Percentiles rank a stretch among this genome's conserved stretches.
Evolutionary conservation across 2,329 filamentous ascomycete genomes (phyloP).

Genomic region (Teratosphaeria nubilosa): DNA sequence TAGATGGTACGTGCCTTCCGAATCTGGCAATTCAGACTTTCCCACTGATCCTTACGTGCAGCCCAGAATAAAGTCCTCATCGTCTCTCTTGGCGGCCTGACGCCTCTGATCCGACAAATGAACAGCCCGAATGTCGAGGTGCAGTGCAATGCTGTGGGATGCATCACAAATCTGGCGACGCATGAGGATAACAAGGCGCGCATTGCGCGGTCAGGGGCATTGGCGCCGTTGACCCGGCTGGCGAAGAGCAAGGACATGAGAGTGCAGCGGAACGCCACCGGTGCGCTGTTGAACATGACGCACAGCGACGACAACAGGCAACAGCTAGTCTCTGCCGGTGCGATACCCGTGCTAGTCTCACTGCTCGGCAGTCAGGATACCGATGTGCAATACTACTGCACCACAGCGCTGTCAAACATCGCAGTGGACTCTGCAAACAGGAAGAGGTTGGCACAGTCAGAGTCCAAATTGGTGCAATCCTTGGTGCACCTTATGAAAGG

Average conservation of each 20-base stretch:
- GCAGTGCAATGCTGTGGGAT: conserved; percentile 97
- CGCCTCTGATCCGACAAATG: conserved; percentile 94
- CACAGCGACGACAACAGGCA: conserved; percentile 98
- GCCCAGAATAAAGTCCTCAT: conserved; percentile 98
- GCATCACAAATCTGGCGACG: conserved; percentile 95
- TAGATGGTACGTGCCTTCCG: conserved; percentile 69
- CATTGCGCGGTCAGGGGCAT: conserved; percentile 87
- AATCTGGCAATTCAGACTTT: conserved; percentile 81
- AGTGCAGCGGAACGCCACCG: conserved; percentile 93
- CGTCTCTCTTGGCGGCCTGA: conserved; percentile 80
- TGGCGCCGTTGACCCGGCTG: conserved; percentile 79
- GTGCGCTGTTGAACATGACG: conserved; percentile 95
- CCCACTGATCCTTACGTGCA: conserved; percentile 56
- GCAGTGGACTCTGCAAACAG: conserved; percentile 88
- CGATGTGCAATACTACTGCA: conserved; percentile 99
- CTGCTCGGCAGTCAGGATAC: conserved; percentile 87
- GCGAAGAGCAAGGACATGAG: conserved; percentile 98
- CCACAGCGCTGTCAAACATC: conserved; percentile 95
- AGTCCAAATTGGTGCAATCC: conserved; percentile 84
- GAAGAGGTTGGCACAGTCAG: conserved; percentile 80
- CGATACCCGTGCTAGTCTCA: conserved; percentile 95
- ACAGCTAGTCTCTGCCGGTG: conserved; percentile 91
- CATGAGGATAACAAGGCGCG: conserved; percentile 99
- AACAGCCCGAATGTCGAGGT: conserved; percentile 96
- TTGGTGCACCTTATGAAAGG: conserved; percentile 96